Conservation (phyloP, 805 yeast species). For the Ogataea thermomethanolica region DNA sequence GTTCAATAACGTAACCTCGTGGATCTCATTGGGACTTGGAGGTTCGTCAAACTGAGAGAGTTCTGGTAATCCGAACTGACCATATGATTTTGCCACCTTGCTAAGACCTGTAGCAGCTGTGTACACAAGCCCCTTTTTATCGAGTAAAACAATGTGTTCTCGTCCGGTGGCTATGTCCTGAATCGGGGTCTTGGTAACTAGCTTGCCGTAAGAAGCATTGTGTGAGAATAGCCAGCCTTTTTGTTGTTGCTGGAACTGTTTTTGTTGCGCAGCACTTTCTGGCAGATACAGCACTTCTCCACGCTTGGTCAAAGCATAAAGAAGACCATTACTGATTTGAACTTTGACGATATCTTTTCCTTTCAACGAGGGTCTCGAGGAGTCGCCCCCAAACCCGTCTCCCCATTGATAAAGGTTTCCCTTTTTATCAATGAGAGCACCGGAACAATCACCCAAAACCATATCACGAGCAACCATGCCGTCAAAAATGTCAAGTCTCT, state of each 20-base stretch:
- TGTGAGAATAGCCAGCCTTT: constrained; percentile 16
- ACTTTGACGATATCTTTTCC: constrained; percentile 45
- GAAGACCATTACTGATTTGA: constrained; percentile 49
- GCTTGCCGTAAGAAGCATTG: constrained; percentile 15
- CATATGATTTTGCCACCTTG: constrained; percentile 46
- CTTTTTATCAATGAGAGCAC: constrained; percentile 56
- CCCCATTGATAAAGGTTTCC: constrained; percentile 81
- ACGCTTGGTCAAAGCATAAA: constrained; percentile 45
- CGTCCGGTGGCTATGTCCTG: constrained; percentile 54
- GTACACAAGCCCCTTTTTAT: constrained; percentile 58
- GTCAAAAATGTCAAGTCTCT: constrained; percentile 63
- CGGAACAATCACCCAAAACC: constrained; percentile 44
- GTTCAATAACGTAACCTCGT: constrained; percentile 58
- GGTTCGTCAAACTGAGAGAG: constrained; percentile 61
- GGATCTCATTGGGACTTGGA: constrained; percentile 46
- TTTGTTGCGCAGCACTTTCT: constrained; percentile 25
- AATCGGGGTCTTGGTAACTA: constrained; percentile 21
- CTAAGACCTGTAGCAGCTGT: constrained; percentile 56
- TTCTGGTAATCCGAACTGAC: constrained; percentile 82
- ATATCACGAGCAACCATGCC: constrained; percentile 55
- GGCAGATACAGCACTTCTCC: constrained; percentile 46
- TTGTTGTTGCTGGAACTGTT: constrained; percentile 7
- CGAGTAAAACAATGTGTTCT: constrained; percentile 63
- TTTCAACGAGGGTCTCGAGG: constrained; percentile 35
- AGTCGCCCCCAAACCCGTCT: constrained; percentile 33